These are phyloP conservation scores for Cairneyella variabilis DNA, from an alignment of 495 filamentous ascomycete genomes.

Conservation along the genomic window DNA sequence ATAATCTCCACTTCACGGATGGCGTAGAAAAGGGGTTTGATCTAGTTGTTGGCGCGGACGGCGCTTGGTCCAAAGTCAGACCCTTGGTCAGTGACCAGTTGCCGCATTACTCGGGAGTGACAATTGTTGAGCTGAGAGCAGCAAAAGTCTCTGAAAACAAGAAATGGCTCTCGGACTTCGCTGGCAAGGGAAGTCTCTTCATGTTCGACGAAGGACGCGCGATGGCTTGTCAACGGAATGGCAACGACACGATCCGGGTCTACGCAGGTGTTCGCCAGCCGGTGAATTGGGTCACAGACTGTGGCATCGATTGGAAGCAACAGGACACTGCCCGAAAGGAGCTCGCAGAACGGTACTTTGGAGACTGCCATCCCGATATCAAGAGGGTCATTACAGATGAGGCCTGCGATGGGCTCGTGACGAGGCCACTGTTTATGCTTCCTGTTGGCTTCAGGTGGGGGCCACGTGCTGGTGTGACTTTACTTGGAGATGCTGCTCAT, in stretches of 20 bases:
- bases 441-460: conserved; percentile 48
- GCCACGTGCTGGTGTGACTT: conserved; percentile 38
- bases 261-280: conserved; percentile 24
- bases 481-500: conserved; percentile 61
- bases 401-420: conserved; percentile 36
- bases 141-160: conserved; percentile 29
- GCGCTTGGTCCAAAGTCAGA: conserved; percentile 55
- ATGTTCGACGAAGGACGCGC: conserved; percentile 35
- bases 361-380: conserved; percentile 27
- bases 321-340: conserved; percentile 26
- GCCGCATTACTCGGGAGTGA: conserved; percentile 48
- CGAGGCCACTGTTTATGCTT: conserved; percentile 44
- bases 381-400: conserved; percentile 37
- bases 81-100: conserved; percentile 39
- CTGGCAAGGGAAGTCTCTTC: conserved; percentile 44
- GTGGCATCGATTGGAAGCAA: conserved; percentile 29
- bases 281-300: conserved; percentile 27
- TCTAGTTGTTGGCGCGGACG: conserved; percentile 59
- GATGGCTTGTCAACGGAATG: conserved; percentile 40
- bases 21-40: conserved; percentile 34
- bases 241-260: conserved; percentile 25
- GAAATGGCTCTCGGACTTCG: conserved; percentile 31
- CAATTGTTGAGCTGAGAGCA: conserved; percentile 34
- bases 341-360: conserved; percentile 36
- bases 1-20: conserved; percentile 14